Percentiles rank a stretch among this genome's conserved stretches.
Evolutionary conservation across 2,329 filamentous ascomycete species (phyloP).

Genomic region (Exophiala spinifera): DNA sequence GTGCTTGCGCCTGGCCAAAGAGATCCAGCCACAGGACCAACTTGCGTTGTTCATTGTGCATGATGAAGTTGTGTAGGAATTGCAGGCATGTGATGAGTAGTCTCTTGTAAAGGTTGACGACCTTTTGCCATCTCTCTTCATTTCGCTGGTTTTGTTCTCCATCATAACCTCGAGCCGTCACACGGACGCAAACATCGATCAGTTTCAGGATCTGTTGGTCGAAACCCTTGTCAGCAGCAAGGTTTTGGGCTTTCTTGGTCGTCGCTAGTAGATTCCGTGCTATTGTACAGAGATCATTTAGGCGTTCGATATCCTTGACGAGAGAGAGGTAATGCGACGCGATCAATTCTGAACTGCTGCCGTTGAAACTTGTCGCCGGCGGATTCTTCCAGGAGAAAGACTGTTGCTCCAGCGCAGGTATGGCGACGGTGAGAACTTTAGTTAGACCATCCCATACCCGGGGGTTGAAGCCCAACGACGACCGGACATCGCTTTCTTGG

Average conservation of each 20-base stretch:
- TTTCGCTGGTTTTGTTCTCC: conserved; percentile 59
- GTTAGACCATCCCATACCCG: conserved; percentile 60
- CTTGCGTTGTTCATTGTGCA: conserved; percentile 63
- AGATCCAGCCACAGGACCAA: conserved; percentile 64
- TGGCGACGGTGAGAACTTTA: conserved; percentile 56
- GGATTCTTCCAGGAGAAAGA: conserved; percentile 61
- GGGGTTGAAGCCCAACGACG: conserved; percentile 55
- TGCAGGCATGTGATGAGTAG: conserved; percentile 64
- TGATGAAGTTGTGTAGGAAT: conserved; percentile 64
- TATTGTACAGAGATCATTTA: conserved; percentile 62
- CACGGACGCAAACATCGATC: conserved; percentile 62
- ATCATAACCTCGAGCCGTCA: conserved; percentile 63
- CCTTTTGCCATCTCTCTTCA: conserved; percentile 63
- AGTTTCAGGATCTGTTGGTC: conserved; percentile 61
- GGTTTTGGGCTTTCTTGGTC: conserved; percentile 60
- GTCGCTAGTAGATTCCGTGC: conserved; percentile 61
- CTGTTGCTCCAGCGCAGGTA: conserved; percentile 59
- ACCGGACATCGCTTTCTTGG: conserved; percentile 54
- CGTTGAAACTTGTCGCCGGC: conserved; percentile 29
- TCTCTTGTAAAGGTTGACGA: conserved; percentile 64
- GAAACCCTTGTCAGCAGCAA: conserved; percentile 59
- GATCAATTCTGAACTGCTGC: conserved; percentile 53
- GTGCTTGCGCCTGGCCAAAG: conserved; percentile 50
- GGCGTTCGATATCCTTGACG: conserved; percentile 60
- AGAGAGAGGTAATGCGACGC: conserved; percentile 57